phyloP scores from a whole-genome alignment of 257 asterid species.

The Solanum pinnatisectum region DNA sequence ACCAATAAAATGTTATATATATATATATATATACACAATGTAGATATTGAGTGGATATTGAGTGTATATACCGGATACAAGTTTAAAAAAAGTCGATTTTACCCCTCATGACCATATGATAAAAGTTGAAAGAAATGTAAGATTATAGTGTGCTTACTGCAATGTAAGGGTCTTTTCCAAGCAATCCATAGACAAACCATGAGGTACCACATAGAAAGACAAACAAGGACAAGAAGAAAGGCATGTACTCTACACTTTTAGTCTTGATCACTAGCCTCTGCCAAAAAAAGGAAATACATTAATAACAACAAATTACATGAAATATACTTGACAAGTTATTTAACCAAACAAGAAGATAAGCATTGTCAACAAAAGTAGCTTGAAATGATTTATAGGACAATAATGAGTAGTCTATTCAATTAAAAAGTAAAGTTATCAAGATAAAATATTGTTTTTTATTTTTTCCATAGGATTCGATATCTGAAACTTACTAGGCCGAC shows the following conservation, averaged over 20 bases:
- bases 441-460: not conserved
- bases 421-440: not conserved
- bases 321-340: not conserved
- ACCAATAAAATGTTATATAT: not conserved
- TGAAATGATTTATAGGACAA: not conserved
- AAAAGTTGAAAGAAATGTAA: not conserved
- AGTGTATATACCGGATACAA: not conserved
- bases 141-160: conserved; percentile 27
- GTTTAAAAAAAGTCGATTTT: not conserved
- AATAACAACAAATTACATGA: not conserved
- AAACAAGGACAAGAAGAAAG: conserved; percentile 56
- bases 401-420: not conserved
- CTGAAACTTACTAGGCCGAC: not conserved
- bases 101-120: not conserved
- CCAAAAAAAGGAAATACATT: not conserved
- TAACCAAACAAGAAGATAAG: not conserved
- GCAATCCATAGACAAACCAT: conserved; percentile 66
- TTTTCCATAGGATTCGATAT: not conserved
- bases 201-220: conserved; percentile 68
- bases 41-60: not conserved
- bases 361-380: not conserved
- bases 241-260: conserved; percentile 85
- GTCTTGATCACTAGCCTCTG: conserved; percentile 76
- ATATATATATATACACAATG: not conserved
- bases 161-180: conserved; percentile 62